These are phyloP conservation scores for Paecilomyces dactylethromorphus DNA, from an alignment of 2,329 filamentous ascomycete species.

Conservation along the genomic window DNA sequence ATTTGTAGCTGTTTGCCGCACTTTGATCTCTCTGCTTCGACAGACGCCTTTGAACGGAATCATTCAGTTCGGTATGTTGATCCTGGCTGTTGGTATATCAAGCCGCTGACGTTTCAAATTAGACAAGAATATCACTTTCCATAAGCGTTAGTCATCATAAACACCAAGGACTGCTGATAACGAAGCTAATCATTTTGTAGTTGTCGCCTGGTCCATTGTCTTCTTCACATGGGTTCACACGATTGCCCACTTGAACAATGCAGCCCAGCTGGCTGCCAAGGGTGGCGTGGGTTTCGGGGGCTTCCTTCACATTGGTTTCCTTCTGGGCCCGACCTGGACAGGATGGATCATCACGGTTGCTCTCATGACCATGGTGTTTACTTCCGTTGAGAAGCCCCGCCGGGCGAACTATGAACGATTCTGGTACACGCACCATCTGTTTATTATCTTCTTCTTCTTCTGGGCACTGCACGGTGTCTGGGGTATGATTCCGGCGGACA, in stretches of 20 bases:
- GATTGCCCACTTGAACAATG: slow-evolving; percentile 81
- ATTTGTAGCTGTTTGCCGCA: slow-evolving; percentile 62
- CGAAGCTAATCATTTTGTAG: slow-evolving; percentile 13
- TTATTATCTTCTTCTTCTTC: slow-evolving; percentile 82
- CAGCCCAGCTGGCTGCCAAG: slow-evolving; percentile 67
- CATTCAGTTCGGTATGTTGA: slow-evolving; percentile 57
- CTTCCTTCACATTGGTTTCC: slow-evolving; percentile 69
- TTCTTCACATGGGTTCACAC: slow-evolving; percentile 86
- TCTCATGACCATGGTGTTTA: slow-evolving; percentile 71
- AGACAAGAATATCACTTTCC: slow-evolving; percentile 84
- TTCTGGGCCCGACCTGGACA: slow-evolving; percentile 76
- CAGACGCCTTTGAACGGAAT: slow-evolving; percentile 80
- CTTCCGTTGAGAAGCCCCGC: slow-evolving; percentile 69
- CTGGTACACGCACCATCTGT: slow-evolving; percentile 87
- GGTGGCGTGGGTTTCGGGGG: slow-evolving; percentile 73
- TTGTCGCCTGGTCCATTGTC: slow-evolving; percentile 78
- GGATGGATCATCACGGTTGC: slow-evolving; percentile 78
- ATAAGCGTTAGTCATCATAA: slow-evolving; percentile 49
- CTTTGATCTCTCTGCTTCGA: slow-evolving; percentile 71
- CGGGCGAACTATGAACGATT: slow-evolving; percentile 82
- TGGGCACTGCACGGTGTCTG: slow-evolving; percentile 86
- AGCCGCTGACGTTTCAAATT: slow-evolving; percentile 1
- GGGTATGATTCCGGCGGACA: slow-evolving; percentile 84
- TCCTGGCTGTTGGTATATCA: neutral
- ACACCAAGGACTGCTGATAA: neutral